Evolutionary conservation across 1,284 basidiomycete genomes (phyloP).

Genomic region (Sphaerobolus stellatus): DNA sequence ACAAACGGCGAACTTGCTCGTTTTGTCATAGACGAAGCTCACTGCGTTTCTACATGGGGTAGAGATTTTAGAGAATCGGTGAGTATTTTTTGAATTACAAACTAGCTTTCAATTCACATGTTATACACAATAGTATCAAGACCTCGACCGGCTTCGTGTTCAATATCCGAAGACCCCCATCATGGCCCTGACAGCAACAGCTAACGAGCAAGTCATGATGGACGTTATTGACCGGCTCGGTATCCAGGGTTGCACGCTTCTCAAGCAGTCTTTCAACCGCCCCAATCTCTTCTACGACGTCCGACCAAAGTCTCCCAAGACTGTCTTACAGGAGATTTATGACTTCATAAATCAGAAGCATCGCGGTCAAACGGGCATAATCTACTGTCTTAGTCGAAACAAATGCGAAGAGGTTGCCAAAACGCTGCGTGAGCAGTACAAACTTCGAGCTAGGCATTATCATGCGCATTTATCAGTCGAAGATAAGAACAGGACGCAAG

Average conservation of each 20-base stretch:
- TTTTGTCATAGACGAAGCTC: slow-evolving; percentile 96
- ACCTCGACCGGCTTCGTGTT: slow-evolving; percentile 66
- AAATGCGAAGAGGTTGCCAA: slow-evolving; percentile 81
- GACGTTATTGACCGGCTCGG: slow-evolving; percentile 78
- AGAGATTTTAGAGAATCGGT: slow-evolving; percentile 79
- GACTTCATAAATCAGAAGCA: slow-evolving; percentile 68
- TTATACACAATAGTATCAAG: slow-evolving; percentile 53
- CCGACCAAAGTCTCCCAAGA: slow-evolving; percentile 58
- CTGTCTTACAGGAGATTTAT: slow-evolving; percentile 66
- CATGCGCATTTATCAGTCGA: slow-evolving; percentile 76
- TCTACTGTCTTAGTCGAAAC: slow-evolving; percentile 77
- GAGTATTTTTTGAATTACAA: slow-evolving; percentile 25
- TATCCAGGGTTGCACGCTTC: slow-evolving; percentile 58
- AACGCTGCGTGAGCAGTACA: slow-evolving; percentile 54
- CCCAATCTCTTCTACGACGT: slow-evolving; percentile 87
- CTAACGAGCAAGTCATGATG: slow-evolving; percentile 71
- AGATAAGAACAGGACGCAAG: slow-evolving; percentile 67
- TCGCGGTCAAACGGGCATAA: slow-evolving; percentile 71
- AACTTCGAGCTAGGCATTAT: slow-evolving; percentile 76
- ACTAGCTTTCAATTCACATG: slow-evolving; percentile 14
- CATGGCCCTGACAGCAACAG: slow-evolving; percentile 96
- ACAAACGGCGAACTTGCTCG: slow-evolving; percentile 65
- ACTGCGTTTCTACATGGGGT: slow-evolving; percentile 88
- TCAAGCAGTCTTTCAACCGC: slow-evolving; percentile 90
- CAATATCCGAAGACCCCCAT: slow-evolving; percentile 82